These are phyloP conservation scores for Chalciporus piperatus DNA, from an alignment of 768 basidiomycete genomes.

Conservation along the genomic window DNA sequence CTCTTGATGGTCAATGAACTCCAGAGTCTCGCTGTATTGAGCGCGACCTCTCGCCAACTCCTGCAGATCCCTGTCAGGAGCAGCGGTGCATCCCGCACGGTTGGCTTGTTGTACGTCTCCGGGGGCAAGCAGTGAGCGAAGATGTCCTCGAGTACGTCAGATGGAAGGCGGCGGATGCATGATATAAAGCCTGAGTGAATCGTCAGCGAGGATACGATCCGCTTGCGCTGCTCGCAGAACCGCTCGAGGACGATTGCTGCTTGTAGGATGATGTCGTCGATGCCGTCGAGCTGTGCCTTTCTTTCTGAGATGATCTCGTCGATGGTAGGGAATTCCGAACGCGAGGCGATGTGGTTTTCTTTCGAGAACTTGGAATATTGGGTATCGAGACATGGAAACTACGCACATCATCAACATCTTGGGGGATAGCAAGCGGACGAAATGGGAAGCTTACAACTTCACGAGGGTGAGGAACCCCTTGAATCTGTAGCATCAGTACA, in stretches of 20 bases:
- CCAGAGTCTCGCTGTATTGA: constrained; percentile 46
- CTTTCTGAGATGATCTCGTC: constrained; percentile 12
- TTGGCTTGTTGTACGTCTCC: constrained; percentile 22
- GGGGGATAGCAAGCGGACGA: too few species aligned
- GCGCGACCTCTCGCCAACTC: constrained; percentile 40
- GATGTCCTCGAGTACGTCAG: constrained; percentile 47
- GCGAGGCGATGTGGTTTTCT: constrained; percentile 13
- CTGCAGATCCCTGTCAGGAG: constrained; percentile 40
- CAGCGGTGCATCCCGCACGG: constrained; percentile 30
- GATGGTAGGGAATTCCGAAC: constrained; percentile 9
- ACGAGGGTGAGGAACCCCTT: too few species aligned
- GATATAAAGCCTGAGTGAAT: constrained; percentile 21
- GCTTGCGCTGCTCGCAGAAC: constrained; percentile 8
- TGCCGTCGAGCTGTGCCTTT: constrained; percentile 12
- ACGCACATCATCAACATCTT: too few species aligned
- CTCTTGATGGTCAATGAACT: constrained; percentile 32
- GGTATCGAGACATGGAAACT: constrained; percentile 18
- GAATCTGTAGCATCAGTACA: too few species aligned
- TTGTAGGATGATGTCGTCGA: constrained; percentile 10
- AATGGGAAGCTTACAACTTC: too few species aligned
- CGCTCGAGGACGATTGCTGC: constrained; percentile 6
- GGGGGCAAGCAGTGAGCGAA: constrained; percentile 39
- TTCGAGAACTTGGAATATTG: constrained; percentile 13
- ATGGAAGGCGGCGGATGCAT: constrained; percentile 37
- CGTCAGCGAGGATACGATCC: constrained; percentile 14